phyloP scores from a whole-genome alignment of 257 asterid genomes.

The Linderniella brevidens region DNA sequence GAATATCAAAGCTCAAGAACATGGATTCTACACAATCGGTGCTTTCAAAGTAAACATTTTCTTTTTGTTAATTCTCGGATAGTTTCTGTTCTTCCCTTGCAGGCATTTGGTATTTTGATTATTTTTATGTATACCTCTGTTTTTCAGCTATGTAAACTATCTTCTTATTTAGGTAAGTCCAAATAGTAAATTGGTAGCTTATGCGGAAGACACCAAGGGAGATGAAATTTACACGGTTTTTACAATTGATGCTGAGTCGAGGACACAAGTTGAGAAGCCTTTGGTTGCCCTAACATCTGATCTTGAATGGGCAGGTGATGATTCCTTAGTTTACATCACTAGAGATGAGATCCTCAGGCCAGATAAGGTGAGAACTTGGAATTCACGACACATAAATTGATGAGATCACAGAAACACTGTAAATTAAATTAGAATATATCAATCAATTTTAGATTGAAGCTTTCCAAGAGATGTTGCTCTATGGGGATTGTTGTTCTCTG shows the following conservation, averaged over 20 bases:
- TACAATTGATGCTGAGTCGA: conserved; percentile 73
- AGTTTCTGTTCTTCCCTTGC: too few species aligned
- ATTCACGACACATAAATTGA: too few species aligned
- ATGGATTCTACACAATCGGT: conserved; percentile 44
- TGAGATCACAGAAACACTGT: too few species aligned
- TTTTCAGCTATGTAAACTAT: not conserved
- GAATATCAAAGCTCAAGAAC: conserved; percentile 61
- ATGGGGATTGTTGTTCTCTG: too few species aligned
- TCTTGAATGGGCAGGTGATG: conserved; percentile 80
- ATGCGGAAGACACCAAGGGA: conserved; percentile 89
- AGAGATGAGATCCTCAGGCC: conserved; percentile 88
- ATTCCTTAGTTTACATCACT: conserved; percentile 65
- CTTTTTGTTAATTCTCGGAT: too few species aligned
- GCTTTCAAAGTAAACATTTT: conserved; percentile 43
- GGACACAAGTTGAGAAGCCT: conserved; percentile 49
- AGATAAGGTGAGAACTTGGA: conserved; percentile 37
- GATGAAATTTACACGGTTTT: conserved; percentile 73
- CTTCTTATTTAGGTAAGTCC: conserved; percentile 54
- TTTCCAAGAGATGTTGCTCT: too few species aligned
- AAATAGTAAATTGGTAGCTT: conserved; percentile 64
- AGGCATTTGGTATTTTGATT: conserved; percentile 2
- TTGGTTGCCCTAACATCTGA: conserved; percentile 48
- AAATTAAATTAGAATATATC: too few species aligned
- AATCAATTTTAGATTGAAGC: not conserved
- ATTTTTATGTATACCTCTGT: not conserved